Base-by-base conservation (phyloP, 2,329 filamentous ascomycete genomes). In the Decorospora gaudefroyi region DNA sequence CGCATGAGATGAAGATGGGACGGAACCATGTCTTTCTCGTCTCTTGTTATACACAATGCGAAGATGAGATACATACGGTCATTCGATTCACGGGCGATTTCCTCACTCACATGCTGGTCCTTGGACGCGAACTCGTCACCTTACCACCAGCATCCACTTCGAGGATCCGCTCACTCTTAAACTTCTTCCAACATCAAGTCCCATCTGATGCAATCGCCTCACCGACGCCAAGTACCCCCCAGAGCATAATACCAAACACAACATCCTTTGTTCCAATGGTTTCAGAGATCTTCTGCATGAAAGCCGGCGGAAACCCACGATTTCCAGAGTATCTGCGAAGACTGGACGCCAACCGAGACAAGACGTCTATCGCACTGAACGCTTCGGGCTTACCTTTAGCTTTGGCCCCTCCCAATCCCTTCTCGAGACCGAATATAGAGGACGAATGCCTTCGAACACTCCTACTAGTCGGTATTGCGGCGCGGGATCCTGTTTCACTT, bases 311-410 rank as follows among this genome's bases (percentile, higher is more conserved):
- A 4, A 71, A 74, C 36, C 71, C 71, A 29, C 57, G 65, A 15
- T 54, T 75, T 22, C 71, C 72, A 16, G 66, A 67, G 25, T 65
- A 69, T 40, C 58, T 72, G 27, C 57, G 71, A 19, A 58, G 66
- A 21, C 64, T 73, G 3, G 71, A 74, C 43, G 72, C 73, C 4
- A 69, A 72, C 33, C 71, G 72, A 37, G 72, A 75, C 57, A 73
- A 73, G 49, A 67, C 69, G 1, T 67, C 67, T 12, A 74, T 75
- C 44, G 68, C 70, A 12, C 55, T 75, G 7, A 74, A 71, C 35
- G 65, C 67, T 7, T 68, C 70, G 42, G 67, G 69, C 10, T 61
- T 71, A 17, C 72, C 72, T 6, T 46, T 75, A 18, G 65, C 64
- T 3, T 48, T 74, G 1, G 64, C 61, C 21, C 59, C 68, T 7